Conservation (phyloP, 2,329 filamentous ascomycete species). For the Aspergillus pseudoviridinutans region DNA sequence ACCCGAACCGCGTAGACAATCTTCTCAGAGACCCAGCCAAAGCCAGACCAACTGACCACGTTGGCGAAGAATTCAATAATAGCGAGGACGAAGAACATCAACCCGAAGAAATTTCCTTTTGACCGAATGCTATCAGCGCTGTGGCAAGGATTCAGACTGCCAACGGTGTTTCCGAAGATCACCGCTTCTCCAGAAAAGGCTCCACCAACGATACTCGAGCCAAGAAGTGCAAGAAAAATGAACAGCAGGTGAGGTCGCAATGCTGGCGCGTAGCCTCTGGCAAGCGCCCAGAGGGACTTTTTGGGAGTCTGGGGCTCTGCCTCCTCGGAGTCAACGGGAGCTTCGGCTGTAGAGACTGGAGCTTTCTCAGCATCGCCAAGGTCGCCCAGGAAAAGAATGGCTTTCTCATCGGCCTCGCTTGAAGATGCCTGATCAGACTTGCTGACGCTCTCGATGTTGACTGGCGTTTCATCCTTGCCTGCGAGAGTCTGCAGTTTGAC, state of each 20-base stretch:
- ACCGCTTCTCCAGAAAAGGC: constrained; percentile 56
- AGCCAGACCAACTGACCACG: constrained; percentile 54
- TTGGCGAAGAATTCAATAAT: constrained; percentile 60
- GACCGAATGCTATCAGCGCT: constrained; percentile 46
- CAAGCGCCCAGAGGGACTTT: constrained; percentile 26
- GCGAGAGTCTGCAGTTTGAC: constrained; percentile 51
- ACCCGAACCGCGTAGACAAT: constrained; percentile 61
- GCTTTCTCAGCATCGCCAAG: constrained; percentile 12
- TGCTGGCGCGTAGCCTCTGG: constrained; percentile 25
- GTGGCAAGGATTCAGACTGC: constrained; percentile 54
- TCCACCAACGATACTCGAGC: constrained; percentile 52
- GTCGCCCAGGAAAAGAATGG: constrained; percentile 2
- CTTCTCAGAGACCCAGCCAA: constrained; percentile 60
- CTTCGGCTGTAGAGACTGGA: constrained; percentile 13
- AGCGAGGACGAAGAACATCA: constrained; percentile 59
- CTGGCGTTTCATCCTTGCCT: constrained; percentile 46
- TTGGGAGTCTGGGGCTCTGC: constrained; percentile 22
- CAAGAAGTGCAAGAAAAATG: constrained; percentile 48
- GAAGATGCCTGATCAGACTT: constrained; percentile 24
- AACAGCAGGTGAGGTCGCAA: constrained; percentile 40
- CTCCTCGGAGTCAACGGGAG: constrained; percentile 17
- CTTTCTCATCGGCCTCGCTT: constrained; percentile 22
- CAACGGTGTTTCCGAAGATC: constrained; percentile 59
- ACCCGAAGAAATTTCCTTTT: constrained; percentile 51
- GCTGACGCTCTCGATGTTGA: constrained; percentile 39